These are phyloP conservation scores for Chaetomium sp. DNA, from an alignment of 2,329 filamentous ascomycete genomes.

Conservation along the genomic window DNA sequence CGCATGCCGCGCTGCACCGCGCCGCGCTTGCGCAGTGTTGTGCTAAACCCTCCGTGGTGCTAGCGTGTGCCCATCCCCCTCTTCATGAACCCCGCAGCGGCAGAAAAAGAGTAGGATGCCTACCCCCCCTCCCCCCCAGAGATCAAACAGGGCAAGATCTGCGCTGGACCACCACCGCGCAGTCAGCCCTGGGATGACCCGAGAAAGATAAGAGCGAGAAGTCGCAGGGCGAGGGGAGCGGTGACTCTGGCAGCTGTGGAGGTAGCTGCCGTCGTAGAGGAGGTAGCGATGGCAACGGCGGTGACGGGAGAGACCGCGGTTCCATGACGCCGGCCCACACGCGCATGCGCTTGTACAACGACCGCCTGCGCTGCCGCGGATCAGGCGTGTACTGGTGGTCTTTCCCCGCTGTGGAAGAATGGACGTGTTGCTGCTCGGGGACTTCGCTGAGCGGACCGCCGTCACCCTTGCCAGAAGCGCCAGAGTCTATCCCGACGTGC, in stretches of 20 bases:
- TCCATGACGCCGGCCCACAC: slow-evolving; percentile 9
- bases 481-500: not conserved
- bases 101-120: not conserved
- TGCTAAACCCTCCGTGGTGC: not conserved
- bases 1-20: not conserved
- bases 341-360: slow-evolving; percentile 17
- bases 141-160: not conserved
- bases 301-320: not conserved
- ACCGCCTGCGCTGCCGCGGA: slow-evolving; percentile 4
- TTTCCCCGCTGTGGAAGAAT: not conserved
- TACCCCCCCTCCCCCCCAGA: not conserved
- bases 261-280: not conserved
- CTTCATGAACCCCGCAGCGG: not conserved
- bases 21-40: not conserved
- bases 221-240: not conserved
- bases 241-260: not conserved
- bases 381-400: not conserved
- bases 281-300: not conserved
- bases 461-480: not conserved
- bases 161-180: not conserved
- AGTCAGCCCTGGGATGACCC: not conserved
- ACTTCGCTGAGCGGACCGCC: not conserved
- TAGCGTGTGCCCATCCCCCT: not conserved
- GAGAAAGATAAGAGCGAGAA: not conserved
- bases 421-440: not conserved